These are phyloP conservation scores for Ceratobasidium sp. DNA, from an alignment of 1,284 basidiomycete species.

Conservation along the genomic window DNA sequence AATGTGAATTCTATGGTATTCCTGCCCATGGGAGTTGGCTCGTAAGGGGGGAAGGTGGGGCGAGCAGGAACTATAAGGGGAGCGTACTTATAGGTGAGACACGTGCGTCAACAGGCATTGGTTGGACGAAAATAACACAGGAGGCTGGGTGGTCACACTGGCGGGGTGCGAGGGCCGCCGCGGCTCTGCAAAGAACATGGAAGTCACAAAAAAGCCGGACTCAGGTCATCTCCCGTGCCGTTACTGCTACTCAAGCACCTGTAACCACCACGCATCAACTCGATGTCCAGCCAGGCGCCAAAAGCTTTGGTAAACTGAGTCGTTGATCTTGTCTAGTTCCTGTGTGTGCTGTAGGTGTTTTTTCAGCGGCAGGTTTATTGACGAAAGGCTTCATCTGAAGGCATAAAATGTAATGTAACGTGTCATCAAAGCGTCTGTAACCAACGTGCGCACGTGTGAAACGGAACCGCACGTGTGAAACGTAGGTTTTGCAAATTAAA, in stretches of 20 bases:
- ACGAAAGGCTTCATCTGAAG: neutral
- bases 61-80: no score
- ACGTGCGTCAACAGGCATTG: neutral
- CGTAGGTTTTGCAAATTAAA: neutral
- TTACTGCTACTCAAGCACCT: neutral
- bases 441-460: no score
- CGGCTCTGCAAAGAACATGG: neutral
- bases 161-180: neutral
- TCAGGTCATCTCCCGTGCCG: neutral
- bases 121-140: neutral
- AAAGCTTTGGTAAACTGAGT: neutral
- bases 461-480: slow-evolving; percentile 2
- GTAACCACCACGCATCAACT: neutral
- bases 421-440: no score
- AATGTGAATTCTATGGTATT: neutral
- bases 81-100: neutral
- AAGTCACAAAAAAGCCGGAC: neutral
- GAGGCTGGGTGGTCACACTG: slow-evolving; percentile 8
- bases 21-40: neutral
- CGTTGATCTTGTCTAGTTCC: neutral
- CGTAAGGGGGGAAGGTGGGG: neutral
- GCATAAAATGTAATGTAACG: no score
- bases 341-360: neutral
- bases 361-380: neutral
- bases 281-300: neutral